Evolutionary conservation across 2,329 filamentous ascomycete species (phyloP), one percentile per base, ranked within the genome.

Genomic region (Apiospora koreana): DNA sequence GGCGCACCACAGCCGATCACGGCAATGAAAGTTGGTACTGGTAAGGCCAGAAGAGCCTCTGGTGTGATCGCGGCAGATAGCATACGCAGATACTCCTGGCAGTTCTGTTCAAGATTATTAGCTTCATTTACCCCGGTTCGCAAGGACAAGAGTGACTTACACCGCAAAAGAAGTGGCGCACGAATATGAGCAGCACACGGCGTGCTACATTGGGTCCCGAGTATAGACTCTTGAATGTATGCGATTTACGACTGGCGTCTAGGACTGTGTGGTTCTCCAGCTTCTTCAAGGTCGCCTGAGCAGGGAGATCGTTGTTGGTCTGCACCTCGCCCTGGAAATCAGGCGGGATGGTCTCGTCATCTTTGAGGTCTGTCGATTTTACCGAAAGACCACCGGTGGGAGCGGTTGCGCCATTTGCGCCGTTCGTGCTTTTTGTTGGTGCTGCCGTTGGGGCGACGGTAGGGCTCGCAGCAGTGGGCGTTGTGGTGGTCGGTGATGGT

Each of bases 81-180:
- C 4, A 86, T 83, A 71, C 88, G 88, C 31, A 94, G 83, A 79
- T 92, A 94, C 78, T 93, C 91, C 79, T 94, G 92, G 81, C 93
- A 94, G 79, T 91, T 92, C 91, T 93, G 73, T 21, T 38, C 18
- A 16, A 16, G 41, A 16, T 6, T 54, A 18, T 69, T 48, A 54
- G 62, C 43, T 35, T 28, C 21, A 38, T 28, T 28, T 64, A 58
- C 10, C 54, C 6, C 31, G 14, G 2, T 62, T n/a, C 31, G 62
- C 45, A 42, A 42, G 9, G 64, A 31, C 68, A 67, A 50, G 42
- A 25, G 58, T 18, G 54, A 86, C 91, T 80, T 85, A 93, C 92
- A 45, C 92, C 92, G 78, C 93, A 94, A 84, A 93, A 94, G 81
- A 94, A 95, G 81, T 94, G 92, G 62, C 93, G 87, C 70, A 95